phyloP scores from a whole-genome alignment of 306 rosid genomes.

The Begonia loranthoides region DNA sequence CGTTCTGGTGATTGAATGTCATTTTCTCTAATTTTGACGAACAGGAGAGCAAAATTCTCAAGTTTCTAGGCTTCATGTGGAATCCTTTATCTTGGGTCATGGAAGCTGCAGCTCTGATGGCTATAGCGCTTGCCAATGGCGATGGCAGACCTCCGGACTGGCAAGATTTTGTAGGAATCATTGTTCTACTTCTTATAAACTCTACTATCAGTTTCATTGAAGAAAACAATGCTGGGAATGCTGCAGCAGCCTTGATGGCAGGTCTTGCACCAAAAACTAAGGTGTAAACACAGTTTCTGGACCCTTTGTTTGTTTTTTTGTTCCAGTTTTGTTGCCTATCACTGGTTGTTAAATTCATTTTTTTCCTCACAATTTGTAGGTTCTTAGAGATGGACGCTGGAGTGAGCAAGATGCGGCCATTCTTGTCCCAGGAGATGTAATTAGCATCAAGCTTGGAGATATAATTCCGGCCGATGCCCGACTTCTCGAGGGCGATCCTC shows the following conservation, averaged over 20 bases:
- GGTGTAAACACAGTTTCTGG: slow-evolving; percentile 24
- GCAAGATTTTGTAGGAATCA: slow-evolving; percentile 96
- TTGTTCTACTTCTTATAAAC: slow-evolving; percentile 56
- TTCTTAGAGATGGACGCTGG: slow-evolving; percentile 93
- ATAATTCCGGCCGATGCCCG: slow-evolving; percentile 99
- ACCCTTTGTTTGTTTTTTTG: slow-evolving; percentile 3
- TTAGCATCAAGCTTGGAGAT: slow-evolving; percentile 91
- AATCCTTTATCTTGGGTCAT: slow-evolving; percentile 99
- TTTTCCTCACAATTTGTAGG: slow-evolving; percentile 24
- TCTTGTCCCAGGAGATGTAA: slow-evolving; percentile 89
- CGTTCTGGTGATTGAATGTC: no score
- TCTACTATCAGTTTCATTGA: slow-evolving; percentile 96
- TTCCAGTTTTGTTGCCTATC: background rate
- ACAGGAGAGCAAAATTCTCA: slow-evolving; percentile 83
- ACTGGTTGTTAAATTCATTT: slow-evolving; percentile 3
- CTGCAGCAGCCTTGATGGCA: slow-evolving; percentile 99
- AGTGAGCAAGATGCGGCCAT: slow-evolving; percentile 89
- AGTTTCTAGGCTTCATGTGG: slow-evolving; percentile 98
- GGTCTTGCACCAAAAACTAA: slow-evolving; percentile 98
- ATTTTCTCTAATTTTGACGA: background rate
- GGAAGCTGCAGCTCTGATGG: slow-evolving; percentile 99
- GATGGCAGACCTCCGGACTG: slow-evolving; percentile 86
- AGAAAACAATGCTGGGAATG: slow-evolving; percentile 96
- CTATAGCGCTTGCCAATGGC: slow-evolving; percentile 88
- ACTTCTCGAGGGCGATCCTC: slow-evolving; percentile 95